Evolutionary conservation across 257 asterid species (phyloP).

Genomic region (Buddleja alternifolia): DNA sequence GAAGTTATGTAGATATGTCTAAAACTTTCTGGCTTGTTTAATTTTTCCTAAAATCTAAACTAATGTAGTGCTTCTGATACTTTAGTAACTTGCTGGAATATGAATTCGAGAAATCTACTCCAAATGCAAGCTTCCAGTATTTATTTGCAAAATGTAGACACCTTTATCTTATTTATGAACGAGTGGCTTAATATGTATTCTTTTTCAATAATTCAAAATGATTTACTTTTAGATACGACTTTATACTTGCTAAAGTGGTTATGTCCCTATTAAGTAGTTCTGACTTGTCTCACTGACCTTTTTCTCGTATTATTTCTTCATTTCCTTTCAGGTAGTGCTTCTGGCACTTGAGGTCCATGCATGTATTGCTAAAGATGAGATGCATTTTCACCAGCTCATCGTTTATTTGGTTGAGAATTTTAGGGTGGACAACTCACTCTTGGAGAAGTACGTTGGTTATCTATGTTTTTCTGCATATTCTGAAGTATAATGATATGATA

Average conservation of each 20-base stretch:
- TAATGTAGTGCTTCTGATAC: not conserved
- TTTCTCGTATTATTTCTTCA: not conserved
- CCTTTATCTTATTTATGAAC: constrained; percentile 4
- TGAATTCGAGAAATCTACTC: not conserved
- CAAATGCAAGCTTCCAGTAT: too few relatives aligned
- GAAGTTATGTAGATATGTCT: too few relatives aligned
- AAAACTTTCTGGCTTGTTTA: too few relatives aligned
- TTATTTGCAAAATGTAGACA: too few relatives aligned
- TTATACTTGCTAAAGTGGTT: constrained; percentile 12
- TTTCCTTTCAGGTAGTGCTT: constrained; percentile 80
- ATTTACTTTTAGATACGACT: constrained; percentile 10
- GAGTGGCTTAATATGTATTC: constrained; percentile 2
- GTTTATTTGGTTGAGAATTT: constrained; percentile 76
- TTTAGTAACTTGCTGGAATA: not conserved
- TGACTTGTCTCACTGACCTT: constrained; percentile 6
- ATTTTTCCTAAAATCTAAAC: too few relatives aligned
- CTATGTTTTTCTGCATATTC: constrained; percentile 18
- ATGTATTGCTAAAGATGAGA: constrained; percentile 87
- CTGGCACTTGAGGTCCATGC: constrained; percentile 98
- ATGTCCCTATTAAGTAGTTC: not conserved
- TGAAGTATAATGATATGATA: not conserved
- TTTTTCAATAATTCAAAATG: not conserved
- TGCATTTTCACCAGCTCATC: constrained; percentile 80
- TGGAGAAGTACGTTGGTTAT: constrained; percentile 74
- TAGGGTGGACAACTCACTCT: constrained; percentile 76